A percentile compares a stretch with the other conserved stretches of the same genome.
Evolutionary conservation across 164 flowering plant species (phyloP).

Genomic region (Piper longum): DNA sequence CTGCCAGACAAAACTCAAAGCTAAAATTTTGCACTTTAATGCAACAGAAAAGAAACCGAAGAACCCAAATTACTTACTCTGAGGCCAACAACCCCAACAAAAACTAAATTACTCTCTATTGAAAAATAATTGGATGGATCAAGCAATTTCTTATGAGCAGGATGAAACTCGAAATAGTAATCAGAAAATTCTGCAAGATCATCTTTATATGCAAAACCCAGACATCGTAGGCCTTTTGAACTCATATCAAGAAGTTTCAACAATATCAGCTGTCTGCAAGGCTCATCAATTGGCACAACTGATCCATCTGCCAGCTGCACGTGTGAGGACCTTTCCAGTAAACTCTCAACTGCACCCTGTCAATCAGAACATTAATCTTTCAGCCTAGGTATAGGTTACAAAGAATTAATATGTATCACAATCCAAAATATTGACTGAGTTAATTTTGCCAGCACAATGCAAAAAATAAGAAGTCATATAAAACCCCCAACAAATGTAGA

Average conservation of each 20-base stretch:
- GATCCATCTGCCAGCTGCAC: conserved; percentile 92
- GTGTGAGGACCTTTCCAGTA: conserved; percentile 65
- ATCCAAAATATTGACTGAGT: too few species aligned
- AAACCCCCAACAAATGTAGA: too few species aligned
- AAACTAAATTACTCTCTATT: conserved; percentile 62
- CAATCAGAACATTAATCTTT: neutral
- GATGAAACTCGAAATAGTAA: conserved; percentile 52
- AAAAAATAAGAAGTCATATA: too few species aligned
- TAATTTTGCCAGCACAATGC: too few species aligned
- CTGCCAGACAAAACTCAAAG: conserved; percentile 19
- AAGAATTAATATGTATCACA: too few species aligned
- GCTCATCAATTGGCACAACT: conserved; percentile 53
- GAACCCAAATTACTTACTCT: conserved; percentile 36
- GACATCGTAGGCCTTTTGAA: conserved; percentile 74
- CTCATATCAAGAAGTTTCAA: conserved; percentile 56
- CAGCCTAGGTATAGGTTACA: neutral
- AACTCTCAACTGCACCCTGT: conserved; percentile 88
- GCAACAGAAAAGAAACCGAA: too few species aligned
- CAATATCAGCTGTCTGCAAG: conserved; percentile 51
- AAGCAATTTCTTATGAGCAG: conserved; percentile 73
- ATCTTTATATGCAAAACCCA: conserved; percentile 82
- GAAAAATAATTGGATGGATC: conserved; percentile 57
- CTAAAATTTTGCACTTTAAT: neutral
- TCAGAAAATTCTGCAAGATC: conserved; percentile 74
- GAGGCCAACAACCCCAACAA: conserved; percentile 83